Percentiles rank a stretch among this genome's conserved stretches.
phyloP scores from a whole-genome alignment of 1,139 yeast species.

The Blastobotrys arbuscula region DNA sequence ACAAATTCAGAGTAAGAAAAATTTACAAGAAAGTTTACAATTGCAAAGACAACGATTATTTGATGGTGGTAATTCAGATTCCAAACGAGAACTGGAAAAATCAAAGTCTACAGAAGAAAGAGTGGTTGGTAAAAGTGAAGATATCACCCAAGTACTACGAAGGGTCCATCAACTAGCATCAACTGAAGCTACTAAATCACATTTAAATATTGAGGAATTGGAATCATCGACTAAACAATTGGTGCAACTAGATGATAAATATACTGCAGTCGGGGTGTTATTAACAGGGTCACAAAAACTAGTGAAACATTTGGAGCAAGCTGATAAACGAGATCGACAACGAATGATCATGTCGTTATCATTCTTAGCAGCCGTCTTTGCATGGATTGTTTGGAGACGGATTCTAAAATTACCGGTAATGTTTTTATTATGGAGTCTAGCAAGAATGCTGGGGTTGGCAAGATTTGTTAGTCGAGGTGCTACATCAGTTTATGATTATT shows the following conservation, averaged over 20 bases:
- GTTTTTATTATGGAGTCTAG: conserved; percentile 53
- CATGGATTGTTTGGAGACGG: conserved; percentile 63
- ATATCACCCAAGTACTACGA: conserved; percentile 49
- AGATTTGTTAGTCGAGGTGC: conserved; percentile 10
- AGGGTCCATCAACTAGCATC: conserved; percentile 51
- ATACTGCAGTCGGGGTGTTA: conserved; percentile 49
- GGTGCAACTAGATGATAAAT: conserved; percentile 44
- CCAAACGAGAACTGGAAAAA: conserved; percentile 4
- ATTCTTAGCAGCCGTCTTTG: conserved; percentile 50
- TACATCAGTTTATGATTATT: background rate
- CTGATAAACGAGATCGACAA: conserved; percentile 57
- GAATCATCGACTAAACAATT: conserved; percentile 55
- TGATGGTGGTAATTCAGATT: conserved; percentile 6
- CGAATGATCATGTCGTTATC: conserved; percentile 55
- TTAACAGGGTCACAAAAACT: conserved; percentile 51
- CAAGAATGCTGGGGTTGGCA: conserved; percentile 44
- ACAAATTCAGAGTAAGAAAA: conserved; percentile 28
- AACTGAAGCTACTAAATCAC: conserved; percentile 46
- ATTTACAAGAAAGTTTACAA: conserved; percentile 21
- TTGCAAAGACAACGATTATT: conserved; percentile 27
- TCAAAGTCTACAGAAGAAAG: conserved; percentile 31
- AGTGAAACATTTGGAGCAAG: conserved; percentile 60
- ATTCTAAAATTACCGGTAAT: conserved; percentile 52
- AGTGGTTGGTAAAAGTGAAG: conserved; percentile 45
- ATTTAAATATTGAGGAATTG: conserved; percentile 54